A percentile compares a stretch with the other conserved stretches of the same genome.
phyloP scores from a whole-genome alignment of 805 yeast species.

The Cyberlindnera galapagoensis region DNA sequence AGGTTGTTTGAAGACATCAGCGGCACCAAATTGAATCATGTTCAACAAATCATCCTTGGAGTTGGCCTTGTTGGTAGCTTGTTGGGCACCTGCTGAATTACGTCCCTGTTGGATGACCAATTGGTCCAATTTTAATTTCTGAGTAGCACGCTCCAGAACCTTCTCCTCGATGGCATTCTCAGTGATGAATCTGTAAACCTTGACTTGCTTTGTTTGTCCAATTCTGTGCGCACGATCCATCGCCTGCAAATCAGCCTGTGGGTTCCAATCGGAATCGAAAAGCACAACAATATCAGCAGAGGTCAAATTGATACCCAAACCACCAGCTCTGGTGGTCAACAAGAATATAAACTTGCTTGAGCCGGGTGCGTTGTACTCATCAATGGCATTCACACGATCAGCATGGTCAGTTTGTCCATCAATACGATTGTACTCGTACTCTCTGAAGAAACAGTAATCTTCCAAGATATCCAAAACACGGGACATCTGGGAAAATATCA shows the following conservation, averaged over 20 bases:
- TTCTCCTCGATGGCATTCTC: slow-evolving; percentile 83
- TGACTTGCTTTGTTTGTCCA: slow-evolving; percentile 81
- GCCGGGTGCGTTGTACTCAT: slow-evolving; percentile 72
- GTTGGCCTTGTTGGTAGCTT: slow-evolving; percentile 29
- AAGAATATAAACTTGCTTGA: slow-evolving; percentile 68
- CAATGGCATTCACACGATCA: slow-evolving; percentile 70
- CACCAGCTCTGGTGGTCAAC: slow-evolving; percentile 85
- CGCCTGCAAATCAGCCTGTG: slow-evolving; percentile 84
- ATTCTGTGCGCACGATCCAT: slow-evolving; percentile 89
- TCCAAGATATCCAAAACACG: slow-evolving; percentile 75
- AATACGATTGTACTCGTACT: slow-evolving; percentile 66
- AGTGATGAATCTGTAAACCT: slow-evolving; percentile 69
- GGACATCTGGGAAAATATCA: slow-evolving; percentile 81
- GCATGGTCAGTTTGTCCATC: slow-evolving; percentile 81
- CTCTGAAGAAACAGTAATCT: slow-evolving; percentile 69
- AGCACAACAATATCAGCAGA: slow-evolving; percentile 73
- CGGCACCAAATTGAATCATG: slow-evolving; percentile 83
- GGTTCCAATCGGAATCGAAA: slow-evolving; percentile 84
- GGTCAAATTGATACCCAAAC: slow-evolving; percentile 78
- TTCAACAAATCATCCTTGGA: slow-evolving; percentile 68
- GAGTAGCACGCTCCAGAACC: slow-evolving; percentile 75
- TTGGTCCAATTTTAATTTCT: slow-evolving; percentile 71
- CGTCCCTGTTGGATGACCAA: slow-evolving; percentile 78
- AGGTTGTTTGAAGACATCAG: slow-evolving; percentile 40
- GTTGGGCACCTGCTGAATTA: slow-evolving; percentile 19